Evolutionary conservation across 225 moss, liverwort and hornwort genomes (phyloP), one percentile per base, ranked within the genome.

Genomic region (Sphagnum contortum): DNA sequence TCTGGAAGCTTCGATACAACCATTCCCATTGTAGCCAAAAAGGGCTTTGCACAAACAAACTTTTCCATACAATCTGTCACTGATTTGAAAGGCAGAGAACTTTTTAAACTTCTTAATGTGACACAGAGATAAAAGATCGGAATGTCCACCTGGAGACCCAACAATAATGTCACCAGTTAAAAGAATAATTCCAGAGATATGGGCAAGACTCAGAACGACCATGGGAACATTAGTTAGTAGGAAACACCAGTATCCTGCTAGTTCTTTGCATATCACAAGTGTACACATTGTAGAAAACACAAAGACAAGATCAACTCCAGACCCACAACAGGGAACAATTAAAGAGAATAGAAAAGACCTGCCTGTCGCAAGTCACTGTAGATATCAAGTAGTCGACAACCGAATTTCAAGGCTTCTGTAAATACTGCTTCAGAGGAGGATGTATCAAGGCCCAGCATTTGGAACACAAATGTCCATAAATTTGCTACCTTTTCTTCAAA

Each of bases 361-460:
- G 89, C 98, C 91, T 93, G 98, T 57, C 98, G 88, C 75, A 98
- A 79, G 66, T 98, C 98, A 76, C 98, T 89, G 79, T 85, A 98
- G 72, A 81, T 83, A 61, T 65, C 76, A 61, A 93, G 70, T 45
- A 93, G 72, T 49, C 82, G 79, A 70, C 86, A 84, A 64, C 80
- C 62, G 46, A 87, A 78, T 50, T 81, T 76, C 64, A 81, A 57
- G 48, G 79, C 98, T 59, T 81, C 76, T 64, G 64, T 67, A 48
- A 72, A 76, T 60, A 77, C 79, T 63, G 73, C 71, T 68, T 74
- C 70, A 10, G 56, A 69, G 7, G 63, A 5, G 7, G 7, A 66
- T 51, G 63, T 8, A 69, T 69, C 64, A 69, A 86, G 73, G 47
- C 77, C 73, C 47, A 79, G 70, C 77, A 74, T 86, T 68, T 81